phyloP scores from a whole-genome alignment of 2,329 filamentous ascomycete genomes.

The Paracorniculantispora psalliotae region DNA sequence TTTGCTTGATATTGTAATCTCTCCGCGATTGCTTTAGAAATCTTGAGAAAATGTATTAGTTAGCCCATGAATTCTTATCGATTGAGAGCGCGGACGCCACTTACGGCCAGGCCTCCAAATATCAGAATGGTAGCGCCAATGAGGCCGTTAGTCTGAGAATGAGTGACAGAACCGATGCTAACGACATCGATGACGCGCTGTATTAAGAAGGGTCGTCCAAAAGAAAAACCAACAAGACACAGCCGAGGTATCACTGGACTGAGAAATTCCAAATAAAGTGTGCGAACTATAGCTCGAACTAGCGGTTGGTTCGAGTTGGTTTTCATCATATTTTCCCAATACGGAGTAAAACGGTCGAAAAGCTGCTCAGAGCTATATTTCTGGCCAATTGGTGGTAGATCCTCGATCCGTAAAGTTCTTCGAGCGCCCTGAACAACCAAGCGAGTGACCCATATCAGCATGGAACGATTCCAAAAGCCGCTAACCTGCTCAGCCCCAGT shows the following conservation, averaged over 20 bases:
- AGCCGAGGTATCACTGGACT: neutral
- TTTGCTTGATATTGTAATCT: neutral
- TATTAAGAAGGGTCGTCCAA: slow-evolving; percentile 4
- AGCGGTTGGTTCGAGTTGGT: neutral
- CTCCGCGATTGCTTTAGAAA: neutral
- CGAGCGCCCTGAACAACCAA: neutral
- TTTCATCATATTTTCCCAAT: neutral
- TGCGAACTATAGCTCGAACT: neutral
- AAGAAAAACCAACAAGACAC: slow-evolving; percentile 2
- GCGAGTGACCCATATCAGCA: neutral
- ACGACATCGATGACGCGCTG: neutral
- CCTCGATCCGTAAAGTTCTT: neutral
- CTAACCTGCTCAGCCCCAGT: slow-evolving; percentile 18
- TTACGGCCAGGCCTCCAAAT: slow-evolving; percentile 4
- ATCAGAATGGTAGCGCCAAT: slow-evolving; percentile 6
- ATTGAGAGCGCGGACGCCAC: neutral
- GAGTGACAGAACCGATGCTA: neutral
- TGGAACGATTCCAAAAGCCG: slow-evolving; percentile 16
- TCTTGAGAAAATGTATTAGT: neutral
- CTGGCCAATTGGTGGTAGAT: neutral
- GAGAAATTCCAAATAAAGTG: slow-evolving; percentile 1
- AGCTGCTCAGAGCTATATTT: neutral
- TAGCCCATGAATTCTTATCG: neutral
- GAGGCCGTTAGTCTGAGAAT: neutral
- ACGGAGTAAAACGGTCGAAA: neutral